Evolutionary conservation across 305 asterid genomes (phyloP).

Genomic region (Solanum chacoense): DNA sequence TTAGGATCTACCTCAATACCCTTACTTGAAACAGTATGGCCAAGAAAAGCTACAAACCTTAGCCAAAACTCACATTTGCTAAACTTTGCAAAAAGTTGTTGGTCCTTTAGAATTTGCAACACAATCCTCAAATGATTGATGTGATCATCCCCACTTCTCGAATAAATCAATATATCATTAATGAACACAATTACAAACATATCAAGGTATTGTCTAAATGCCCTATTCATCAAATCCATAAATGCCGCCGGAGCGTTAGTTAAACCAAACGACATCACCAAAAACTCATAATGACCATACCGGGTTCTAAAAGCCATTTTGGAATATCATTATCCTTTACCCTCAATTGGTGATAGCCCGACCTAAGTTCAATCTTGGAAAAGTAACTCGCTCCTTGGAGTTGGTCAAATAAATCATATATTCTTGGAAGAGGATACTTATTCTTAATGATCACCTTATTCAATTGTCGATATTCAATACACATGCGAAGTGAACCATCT

Average conservation of each 20-base stretch:
- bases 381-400: background rate
- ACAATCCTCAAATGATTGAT: background rate
- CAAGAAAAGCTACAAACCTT: background rate
- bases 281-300: background rate
- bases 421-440: background rate
- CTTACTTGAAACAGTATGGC: background rate
- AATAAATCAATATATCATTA: no score
- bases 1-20: background rate
- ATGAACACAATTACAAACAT: background rate
- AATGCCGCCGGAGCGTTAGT: no score
- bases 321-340: background rate
- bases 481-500: background rate
- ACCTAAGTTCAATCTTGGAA: background rate
- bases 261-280: background rate
- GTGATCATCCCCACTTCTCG: background rate
- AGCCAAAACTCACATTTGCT: background rate
- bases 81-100: background rate
- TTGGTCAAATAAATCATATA: background rate
- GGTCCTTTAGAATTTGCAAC: background rate
- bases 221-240: background rate
- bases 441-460: background rate
- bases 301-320: no score
- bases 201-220: background rate
- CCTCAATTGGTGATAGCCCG: background rate
- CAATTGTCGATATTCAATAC: no score